These are phyloP conservation scores for Auricularia cornea DNA, from an alignment of 768 basidiomycete genomes.

Conservation along the genomic window DNA sequence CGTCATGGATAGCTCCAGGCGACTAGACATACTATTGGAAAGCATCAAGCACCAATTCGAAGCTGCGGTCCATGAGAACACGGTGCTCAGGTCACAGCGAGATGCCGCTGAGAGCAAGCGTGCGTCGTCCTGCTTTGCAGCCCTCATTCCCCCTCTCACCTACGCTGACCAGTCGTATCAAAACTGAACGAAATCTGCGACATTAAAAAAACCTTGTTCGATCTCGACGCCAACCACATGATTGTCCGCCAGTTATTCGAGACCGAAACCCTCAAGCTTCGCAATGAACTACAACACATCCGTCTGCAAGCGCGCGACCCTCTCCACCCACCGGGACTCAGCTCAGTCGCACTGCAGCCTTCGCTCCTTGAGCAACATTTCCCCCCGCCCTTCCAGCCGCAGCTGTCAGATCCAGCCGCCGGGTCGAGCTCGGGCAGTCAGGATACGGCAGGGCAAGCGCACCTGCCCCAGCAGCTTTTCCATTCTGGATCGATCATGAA, in stretches of 20 bases:
- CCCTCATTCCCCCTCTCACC: no score
- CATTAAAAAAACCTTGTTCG: slow-evolving; percentile 83
- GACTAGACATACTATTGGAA: slow-evolving; percentile 74
- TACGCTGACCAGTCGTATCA: slow-evolving; percentile 47
- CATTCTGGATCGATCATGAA: no score
- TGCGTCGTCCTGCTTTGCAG: slow-evolving; percentile 45
- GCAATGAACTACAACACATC: slow-evolving; percentile 54
- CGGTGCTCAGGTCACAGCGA: slow-evolving; percentile 60
- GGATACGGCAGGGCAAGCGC: no score
- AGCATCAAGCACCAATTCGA: slow-evolving; percentile 82
- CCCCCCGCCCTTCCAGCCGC: background rate
- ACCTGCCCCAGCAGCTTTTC: no score
- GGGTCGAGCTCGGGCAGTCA: slow-evolving; percentile 10
- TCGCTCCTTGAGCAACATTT: slow-evolving; percentile 14
- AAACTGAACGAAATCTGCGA: slow-evolving; percentile 88
- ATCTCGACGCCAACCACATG: slow-evolving; percentile 80
- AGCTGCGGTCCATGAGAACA: slow-evolving; percentile 55
- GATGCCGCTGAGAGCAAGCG: slow-evolving; percentile 90
- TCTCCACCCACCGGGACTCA: slow-evolving; percentile 18
- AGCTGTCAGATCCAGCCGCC: slow-evolving; percentile 15
- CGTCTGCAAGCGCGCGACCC: slow-evolving; percentile 24
- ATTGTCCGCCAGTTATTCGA: slow-evolving; percentile 85
- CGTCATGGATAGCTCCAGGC: slow-evolving; percentile 24
- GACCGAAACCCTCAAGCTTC: slow-evolving; percentile 65
- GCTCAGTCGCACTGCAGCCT: slow-evolving; percentile 17